Conservation (phyloP, 805 yeast genomes). For the Ogataea methanolica region DNA sequence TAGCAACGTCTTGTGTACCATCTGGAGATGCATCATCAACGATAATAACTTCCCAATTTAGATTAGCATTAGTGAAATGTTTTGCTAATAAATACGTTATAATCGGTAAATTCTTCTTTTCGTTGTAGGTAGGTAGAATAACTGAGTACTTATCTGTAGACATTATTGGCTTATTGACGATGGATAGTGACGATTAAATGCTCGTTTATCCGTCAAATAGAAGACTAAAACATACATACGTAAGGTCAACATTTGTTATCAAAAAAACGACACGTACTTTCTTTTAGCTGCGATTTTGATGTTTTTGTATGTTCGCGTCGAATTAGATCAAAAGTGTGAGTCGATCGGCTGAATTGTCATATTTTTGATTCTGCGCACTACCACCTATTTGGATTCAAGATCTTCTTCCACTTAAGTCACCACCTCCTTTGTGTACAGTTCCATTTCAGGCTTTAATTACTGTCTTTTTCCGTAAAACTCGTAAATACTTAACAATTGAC, state of each 20-base stretch:
- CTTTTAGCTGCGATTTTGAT: no score
- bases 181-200: no score
- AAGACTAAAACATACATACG: no score
- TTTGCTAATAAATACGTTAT: slow-evolving; percentile 65
- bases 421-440: no score
- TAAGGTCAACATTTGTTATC: no score
- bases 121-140: slow-evolving; percentile 75
- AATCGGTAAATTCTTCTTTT: slow-evolving; percentile 63
- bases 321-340: background rate
- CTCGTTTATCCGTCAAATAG: no score
- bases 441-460: no score
- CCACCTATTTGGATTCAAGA: no score
- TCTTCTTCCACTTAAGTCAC: no score
- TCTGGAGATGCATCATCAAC: slow-evolving; percentile 81
- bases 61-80: slow-evolving; percentile 50
- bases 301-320: no score
- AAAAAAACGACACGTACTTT: no score
- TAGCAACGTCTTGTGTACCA: slow-evolving; percentile 73
- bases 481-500: background rate
- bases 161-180: slow-evolving; percentile 8
- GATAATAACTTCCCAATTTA: slow-evolving; percentile 73
- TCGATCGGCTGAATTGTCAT: background rate
- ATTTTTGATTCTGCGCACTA: no score
- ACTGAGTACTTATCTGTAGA: slow-evolving; percentile 57
- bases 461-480: background rate